Evolutionary conservation across 768 basidiomycete genomes (phyloP).

Genomic region (Collybia nuda): DNA sequence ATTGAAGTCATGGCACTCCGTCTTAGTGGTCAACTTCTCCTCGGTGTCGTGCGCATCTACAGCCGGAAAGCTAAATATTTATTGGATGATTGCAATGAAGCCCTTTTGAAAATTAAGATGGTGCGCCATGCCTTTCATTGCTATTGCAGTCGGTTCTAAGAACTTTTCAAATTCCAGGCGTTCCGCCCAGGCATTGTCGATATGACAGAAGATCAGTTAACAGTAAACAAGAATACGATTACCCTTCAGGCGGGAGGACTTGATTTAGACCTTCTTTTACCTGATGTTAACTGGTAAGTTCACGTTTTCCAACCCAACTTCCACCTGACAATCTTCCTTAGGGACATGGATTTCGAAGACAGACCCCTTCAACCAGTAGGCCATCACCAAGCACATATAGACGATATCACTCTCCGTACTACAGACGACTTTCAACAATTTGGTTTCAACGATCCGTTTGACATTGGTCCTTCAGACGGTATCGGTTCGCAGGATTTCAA

Average conservation of each 20-base stretch:
- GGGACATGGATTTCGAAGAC: constrained; percentile 81
- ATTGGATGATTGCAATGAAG: constrained; percentile 97
- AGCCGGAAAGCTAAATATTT: constrained; percentile 97
- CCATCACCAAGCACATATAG: constrained; percentile 80
- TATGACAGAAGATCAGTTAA: constrained; percentile 92
- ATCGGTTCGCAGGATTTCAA: constrained; percentile 83
- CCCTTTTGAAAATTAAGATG: constrained; percentile 93
- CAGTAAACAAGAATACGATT: constrained; percentile 84
- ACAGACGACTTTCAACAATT: constrained; percentile 70
- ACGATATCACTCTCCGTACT: constrained; percentile 85
- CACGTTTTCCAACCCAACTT: constrained; percentile 9
- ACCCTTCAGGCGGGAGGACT: constrained; percentile 77
- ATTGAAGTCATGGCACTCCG: constrained; percentile 92
- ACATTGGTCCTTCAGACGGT: constrained; percentile 76
- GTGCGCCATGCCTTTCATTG: constrained; percentile 35
- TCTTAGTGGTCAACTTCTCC: constrained; percentile 92
- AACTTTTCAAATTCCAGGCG: constrained; percentile 49
- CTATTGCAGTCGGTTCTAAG: background rate
- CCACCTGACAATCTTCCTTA: constrained; percentile 22
- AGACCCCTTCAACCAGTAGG: constrained; percentile 64
- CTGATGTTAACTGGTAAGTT: constrained; percentile 77
- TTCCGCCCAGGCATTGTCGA: constrained; percentile 96
- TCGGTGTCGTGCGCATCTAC: constrained; percentile 97
- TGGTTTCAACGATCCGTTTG: constrained; percentile 73
- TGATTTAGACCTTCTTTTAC: constrained; percentile 78